Evolutionary conservation across 106 monocot species (phyloP), one percentile per base, ranked within the genome.

Genomic region (Allium sativum): DNA sequence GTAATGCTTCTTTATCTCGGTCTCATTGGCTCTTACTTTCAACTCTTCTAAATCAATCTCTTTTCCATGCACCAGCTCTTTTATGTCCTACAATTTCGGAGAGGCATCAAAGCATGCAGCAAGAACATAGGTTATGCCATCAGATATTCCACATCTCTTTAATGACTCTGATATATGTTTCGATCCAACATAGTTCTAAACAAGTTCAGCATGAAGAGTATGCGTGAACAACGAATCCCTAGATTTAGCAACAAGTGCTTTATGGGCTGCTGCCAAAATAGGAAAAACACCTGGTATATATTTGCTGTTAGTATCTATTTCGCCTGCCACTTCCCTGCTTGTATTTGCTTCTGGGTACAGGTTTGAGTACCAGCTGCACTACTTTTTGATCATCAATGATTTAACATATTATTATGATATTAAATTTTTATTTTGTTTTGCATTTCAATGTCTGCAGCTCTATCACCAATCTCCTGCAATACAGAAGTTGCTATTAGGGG

Each of bases 1-100:
- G 53, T 87, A 96, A 65, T 96, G 95, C 95, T 96, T n/a, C n/a
- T n/a, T n/a, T n/a, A 96, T 96, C 48, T 78, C 90, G 7, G 70
- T 66, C 12, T 65, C 16, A 66, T 84, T 64, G 10, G 90, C 86
- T 87, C 77, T 79, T 31, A 10, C 41, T 77, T 80, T 79, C 70
- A 96, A 54, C 64, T 84, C 86, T 42, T 54, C 71, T 53, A 96
- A 62, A 71, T 79, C 84, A 73, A 90, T 78, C 78, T 87, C 78
- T 56, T 74, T 69, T 41, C 90, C 90, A 55, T 69, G 46, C 54
- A 96, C 84, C 59, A 91, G 73, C 52, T 82, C 73, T 59, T 68
- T 70, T 48, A 96, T 22, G 16, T 44, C 54, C 76, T 70, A 54
- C 87, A 80, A n/a, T n/a, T 83, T 78, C 56, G 56, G n/a, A 64